Percentiles rank a stretch among this genome's conserved stretches.
phyloP scores from a whole-genome alignment of 2,329 filamentous ascomycete species.

The Pyrenochaeta sp. region DNA sequence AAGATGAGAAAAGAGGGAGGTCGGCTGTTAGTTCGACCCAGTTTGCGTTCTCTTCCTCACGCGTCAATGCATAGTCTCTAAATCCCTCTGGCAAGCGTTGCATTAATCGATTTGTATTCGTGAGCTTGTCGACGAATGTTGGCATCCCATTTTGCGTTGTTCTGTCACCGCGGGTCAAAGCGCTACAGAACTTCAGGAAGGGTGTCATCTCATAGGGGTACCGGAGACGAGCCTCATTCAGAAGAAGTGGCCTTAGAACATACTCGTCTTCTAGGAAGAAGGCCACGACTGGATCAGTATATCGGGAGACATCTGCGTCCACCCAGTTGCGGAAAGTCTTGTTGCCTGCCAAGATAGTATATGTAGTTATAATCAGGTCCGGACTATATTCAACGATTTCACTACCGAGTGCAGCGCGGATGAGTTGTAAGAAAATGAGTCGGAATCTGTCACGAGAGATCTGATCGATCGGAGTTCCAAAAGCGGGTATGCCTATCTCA shows the following conservation, averaged over 20 bases:
- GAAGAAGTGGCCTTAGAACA: slow-evolving; percentile 64
- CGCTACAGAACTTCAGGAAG: slow-evolving; percentile 76
- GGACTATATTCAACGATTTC: slow-evolving; percentile 73
- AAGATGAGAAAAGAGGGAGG: slow-evolving; percentile 68
- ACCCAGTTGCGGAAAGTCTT: slow-evolving; percentile 47
- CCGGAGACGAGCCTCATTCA: slow-evolving; percentile 75
- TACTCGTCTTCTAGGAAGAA: slow-evolving; percentile 64
- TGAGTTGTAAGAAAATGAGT: slow-evolving; percentile 71
- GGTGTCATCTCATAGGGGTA: slow-evolving; percentile 88
- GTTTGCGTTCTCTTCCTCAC: slow-evolving; percentile 87
- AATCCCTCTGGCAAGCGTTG: slow-evolving; percentile 78
- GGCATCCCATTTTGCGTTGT: slow-evolving; percentile 59
- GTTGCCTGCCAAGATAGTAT: slow-evolving; percentile 69
- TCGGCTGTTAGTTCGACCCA: slow-evolving; percentile 73
- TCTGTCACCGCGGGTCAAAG: slow-evolving; percentile 62
- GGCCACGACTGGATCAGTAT: slow-evolving; percentile 52
- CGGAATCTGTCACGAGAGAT: slow-evolving; percentile 71
- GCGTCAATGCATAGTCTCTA: slow-evolving; percentile 76
- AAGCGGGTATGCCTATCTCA: slow-evolving; percentile 45
- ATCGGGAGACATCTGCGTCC: slow-evolving; percentile 24
- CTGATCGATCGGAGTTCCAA: slow-evolving; percentile 58
- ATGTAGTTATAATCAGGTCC: slow-evolving; percentile 72
- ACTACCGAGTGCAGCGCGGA: slow-evolving; percentile 69
- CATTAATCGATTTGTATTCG: slow-evolving; percentile 77
- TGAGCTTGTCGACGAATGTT: slow-evolving; percentile 68